Conservation (phyloP, 1,139 yeast species). For the Suhomyces choctaworum region DNA sequence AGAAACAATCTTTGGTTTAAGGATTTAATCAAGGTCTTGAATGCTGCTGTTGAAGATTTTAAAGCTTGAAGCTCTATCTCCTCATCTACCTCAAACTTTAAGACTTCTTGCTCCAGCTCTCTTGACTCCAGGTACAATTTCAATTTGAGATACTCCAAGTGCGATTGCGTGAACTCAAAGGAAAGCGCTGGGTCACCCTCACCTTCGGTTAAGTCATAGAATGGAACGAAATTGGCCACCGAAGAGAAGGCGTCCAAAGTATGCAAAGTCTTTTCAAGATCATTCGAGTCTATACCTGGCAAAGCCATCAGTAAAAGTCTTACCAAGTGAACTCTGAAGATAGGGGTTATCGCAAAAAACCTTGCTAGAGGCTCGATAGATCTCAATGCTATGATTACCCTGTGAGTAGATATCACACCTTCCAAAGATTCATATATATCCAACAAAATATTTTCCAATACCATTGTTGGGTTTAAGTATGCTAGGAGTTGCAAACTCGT, state of each 20-base stretch:
- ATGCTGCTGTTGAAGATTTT: slow-evolving; percentile 72
- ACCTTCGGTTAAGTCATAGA: slow-evolving; percentile 52
- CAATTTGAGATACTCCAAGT: slow-evolving; percentile 51
- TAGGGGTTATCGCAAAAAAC: slow-evolving; percentile 62
- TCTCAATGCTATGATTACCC: slow-evolving; percentile 73
- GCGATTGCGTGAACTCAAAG: slow-evolving; percentile 68
- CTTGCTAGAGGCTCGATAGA: slow-evolving; percentile 67
- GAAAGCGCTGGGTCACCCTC: slow-evolving; percentile 58
- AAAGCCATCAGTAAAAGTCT: slow-evolving; percentile 68
- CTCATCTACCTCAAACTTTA: slow-evolving; percentile 32
- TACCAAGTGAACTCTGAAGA: slow-evolving; percentile 76
- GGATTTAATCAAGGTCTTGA: slow-evolving; percentile 58
- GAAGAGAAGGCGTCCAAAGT: slow-evolving; percentile 73
- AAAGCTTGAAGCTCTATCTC: slow-evolving; percentile 58
- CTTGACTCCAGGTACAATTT: slow-evolving; percentile 23
- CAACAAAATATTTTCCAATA: slow-evolving; percentile 64
- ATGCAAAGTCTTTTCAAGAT: slow-evolving; percentile 68
- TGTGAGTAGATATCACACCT: slow-evolving; percentile 78
- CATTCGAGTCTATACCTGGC: slow-evolving; percentile 89
- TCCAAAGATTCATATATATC: slow-evolving; percentile 85
- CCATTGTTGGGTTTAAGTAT: slow-evolving; percentile 57
- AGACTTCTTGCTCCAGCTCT: neutral
- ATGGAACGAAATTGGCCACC: slow-evolving; percentile 72
- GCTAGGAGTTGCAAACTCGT: slow-evolving; percentile 65
- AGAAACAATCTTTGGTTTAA: slow-evolving; percentile 63